Conservation (phyloP, 139 green algal species). For the Chlorella vulgaris region DNA sequence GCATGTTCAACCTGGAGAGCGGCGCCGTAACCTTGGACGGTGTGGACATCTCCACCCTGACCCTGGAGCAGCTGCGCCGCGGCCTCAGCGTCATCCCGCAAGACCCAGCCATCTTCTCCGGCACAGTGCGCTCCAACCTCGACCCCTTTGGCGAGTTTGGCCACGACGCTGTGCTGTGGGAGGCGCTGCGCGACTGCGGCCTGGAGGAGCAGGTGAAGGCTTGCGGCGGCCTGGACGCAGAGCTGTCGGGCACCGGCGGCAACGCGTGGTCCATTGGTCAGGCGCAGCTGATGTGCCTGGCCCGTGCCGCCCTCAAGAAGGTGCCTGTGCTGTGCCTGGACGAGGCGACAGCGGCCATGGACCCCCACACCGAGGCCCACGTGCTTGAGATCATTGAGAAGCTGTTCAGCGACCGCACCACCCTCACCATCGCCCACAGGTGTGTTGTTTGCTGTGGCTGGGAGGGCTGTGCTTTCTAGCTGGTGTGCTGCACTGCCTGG, state of each 20-base stretch:
- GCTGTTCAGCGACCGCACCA: constrained; percentile 55
- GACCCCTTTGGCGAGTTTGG: constrained; percentile 83
- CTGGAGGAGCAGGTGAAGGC: constrained; percentile 45
- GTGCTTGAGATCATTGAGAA: constrained; percentile 67
- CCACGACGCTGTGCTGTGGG: constrained; percentile 48
- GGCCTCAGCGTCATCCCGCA: constrained; percentile 69
- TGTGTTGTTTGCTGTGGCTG: constrained; percentile 17
- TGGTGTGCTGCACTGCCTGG: background rate
- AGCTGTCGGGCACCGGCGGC: constrained; percentile 97
- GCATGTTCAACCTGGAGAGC: constrained; percentile 70
- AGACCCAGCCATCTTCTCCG: constrained; percentile 95
- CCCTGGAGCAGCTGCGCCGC: constrained; percentile 67
- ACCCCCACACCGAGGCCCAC: constrained; percentile 46
- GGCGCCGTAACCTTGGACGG: constrained; percentile 89
- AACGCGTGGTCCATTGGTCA: constrained; percentile 88
- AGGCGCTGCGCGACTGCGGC: constrained; percentile 43
- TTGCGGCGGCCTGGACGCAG: constrained; percentile 69
- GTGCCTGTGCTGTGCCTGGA: constrained; percentile 79
- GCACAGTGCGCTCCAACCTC: constrained; percentile 91
- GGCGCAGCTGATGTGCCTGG: constrained; percentile 92
- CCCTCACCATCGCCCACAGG: constrained; percentile 70
- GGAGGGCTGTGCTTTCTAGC: background rate
- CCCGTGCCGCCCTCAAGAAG: constrained; percentile 79
- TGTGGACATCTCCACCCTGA: constrained; percentile 82
- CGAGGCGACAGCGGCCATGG: constrained; percentile 84